Percentiles rank a stretch among this genome's conserved stretches.
phyloP scores from a whole-genome alignment of 345 rosid species.

The Eucalyptus lansdowneana region DNA sequence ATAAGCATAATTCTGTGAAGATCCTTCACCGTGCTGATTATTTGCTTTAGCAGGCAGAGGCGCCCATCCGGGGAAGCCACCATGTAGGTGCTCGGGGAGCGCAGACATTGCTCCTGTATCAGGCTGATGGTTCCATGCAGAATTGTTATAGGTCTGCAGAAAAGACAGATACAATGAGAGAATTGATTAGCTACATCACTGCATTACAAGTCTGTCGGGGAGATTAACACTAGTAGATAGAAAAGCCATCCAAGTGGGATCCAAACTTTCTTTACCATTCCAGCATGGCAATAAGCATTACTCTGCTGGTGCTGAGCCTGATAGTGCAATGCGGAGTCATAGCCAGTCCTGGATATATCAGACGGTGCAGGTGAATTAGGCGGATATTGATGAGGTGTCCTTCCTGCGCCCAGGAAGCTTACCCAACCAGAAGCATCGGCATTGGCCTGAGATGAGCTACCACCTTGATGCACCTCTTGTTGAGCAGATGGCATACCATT shows the following conservation, averaged over 20 bases:
- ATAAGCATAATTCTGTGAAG: constrained; percentile 5
- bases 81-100: neutral
- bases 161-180: neutral
- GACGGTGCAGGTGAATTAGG: neutral
- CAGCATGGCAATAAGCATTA: neutral
- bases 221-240: neutral
- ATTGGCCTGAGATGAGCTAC: neutral
- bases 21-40: neutral
- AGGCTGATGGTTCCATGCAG: constrained; percentile 7
- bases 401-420: neutral
- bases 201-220: neutral
- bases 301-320: neutral
- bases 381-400: neutral
- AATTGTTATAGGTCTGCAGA: constrained; percentile 6
- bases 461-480: neutral
- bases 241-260: neutral
- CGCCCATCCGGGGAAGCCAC: neutral
- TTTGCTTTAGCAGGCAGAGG: neutral
- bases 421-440: neutral
- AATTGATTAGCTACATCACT: neutral
- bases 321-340: neutral
- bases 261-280: neutral
- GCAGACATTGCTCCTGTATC: constrained; percentile 2
- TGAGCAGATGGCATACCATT: neutral
- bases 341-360: neutral